A percentile compares a stretch with the other conserved stretches of the same genome.
Evolutionary conservation across 2,329 filamentous ascomycete species (phyloP).

Genomic region (Ophiocordyceps camponoti-floridani): DNA sequence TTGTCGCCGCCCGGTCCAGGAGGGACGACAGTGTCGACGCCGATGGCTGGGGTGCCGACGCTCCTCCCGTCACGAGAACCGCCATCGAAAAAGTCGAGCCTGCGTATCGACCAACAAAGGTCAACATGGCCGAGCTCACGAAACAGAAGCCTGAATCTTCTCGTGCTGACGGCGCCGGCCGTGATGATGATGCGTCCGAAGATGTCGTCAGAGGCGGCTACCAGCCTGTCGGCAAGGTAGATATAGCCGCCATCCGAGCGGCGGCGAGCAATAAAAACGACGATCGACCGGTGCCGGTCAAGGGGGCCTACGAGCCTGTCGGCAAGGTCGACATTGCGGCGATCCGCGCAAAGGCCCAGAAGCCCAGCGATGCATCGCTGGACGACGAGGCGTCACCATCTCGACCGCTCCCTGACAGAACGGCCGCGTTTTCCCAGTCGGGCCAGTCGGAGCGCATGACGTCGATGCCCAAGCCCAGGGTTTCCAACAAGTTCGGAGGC

Average conservation of each 20-base stretch:
- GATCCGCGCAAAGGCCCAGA: slow-evolving; percentile 70
- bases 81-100: slow-evolving; percentile 83
- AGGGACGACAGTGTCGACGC: slow-evolving; percentile 46
- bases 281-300: slow-evolving; percentile 68
- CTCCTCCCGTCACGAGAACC: slow-evolving; percentile 72
- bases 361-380: slow-evolving; percentile 25
- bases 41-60: slow-evolving; percentile 91
- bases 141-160: slow-evolving; percentile 53
- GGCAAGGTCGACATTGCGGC: slow-evolving; percentile 96
- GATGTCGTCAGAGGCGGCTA: slow-evolving; percentile 76
- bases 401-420: slow-evolving; percentile 57
- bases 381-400: slow-evolving; percentile 19
- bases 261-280: slow-evolving; percentile 54
- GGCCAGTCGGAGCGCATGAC: slow-evolving; percentile 61
- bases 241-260: slow-evolving; percentile 76
- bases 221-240: slow-evolving; percentile 91
- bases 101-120: slow-evolving; percentile 88
- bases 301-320: slow-evolving; percentile 84
- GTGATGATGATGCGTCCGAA: slow-evolving; percentile 22
- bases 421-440: slow-evolving; percentile 47
- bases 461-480: slow-evolving; percentile 82
- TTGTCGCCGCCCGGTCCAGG: slow-evolving; percentile 46
- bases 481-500: slow-evolving; percentile 72
- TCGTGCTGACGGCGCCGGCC: slow-evolving; percentile 31
- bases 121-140: slow-evolving; percentile 76